These are phyloP conservation scores for Aspergillus aculeatus DNA, from an alignment of 2,329 filamentous ascomycete species.

Conservation along the genomic window DNA sequence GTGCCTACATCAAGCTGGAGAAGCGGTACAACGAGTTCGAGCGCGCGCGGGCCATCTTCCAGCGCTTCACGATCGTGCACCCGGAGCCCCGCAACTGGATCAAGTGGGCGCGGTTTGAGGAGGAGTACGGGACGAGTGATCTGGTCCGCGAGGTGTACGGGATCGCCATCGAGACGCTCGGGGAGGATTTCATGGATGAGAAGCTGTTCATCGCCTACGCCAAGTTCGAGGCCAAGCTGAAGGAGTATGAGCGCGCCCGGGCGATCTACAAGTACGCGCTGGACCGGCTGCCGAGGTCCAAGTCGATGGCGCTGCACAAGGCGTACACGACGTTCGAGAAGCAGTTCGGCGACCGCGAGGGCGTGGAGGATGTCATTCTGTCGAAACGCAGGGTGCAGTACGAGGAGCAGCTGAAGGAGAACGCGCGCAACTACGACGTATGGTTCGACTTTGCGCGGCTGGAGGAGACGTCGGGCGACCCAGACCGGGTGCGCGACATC, in stretches of 20 bases:
- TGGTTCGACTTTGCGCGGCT: conserved; percentile 96
- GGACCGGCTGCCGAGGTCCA: conserved; percentile 84
- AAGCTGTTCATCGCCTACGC: conserved; percentile 93
- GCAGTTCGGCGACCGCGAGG: conserved; percentile 89
- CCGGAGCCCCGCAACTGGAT: conserved; percentile 97
- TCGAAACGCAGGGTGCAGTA: conserved; percentile 91
- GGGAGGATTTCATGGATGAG: conserved; percentile 95
- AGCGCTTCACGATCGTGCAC: conserved; percentile 86
- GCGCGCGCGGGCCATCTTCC: conserved; percentile 83
- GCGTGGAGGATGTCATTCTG: conserved; percentile 93
- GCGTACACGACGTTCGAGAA: conserved; percentile 98
- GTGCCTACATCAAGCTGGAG: conserved; percentile 93
- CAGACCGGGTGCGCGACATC: conserved; percentile 81
- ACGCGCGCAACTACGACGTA: conserved; percentile 91
- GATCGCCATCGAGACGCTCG: conserved; percentile 79
- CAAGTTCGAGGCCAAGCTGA: conserved; percentile 89
- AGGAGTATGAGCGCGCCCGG: conserved; percentile 88
- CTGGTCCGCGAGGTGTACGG: conserved; percentile 90
- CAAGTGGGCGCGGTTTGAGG: conserved; percentile 97
- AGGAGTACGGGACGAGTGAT: conserved; percentile 90
- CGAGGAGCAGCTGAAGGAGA: conserved; percentile 90
- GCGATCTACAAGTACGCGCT: conserved; percentile 97
- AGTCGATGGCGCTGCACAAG: conserved; percentile 81
- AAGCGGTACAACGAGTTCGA: conserved; percentile 93
- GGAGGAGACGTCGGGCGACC: conserved; percentile 80